Conservation (phyloP, 768 basidiomycete genomes). For the Cubamyces lactineus region DNA sequence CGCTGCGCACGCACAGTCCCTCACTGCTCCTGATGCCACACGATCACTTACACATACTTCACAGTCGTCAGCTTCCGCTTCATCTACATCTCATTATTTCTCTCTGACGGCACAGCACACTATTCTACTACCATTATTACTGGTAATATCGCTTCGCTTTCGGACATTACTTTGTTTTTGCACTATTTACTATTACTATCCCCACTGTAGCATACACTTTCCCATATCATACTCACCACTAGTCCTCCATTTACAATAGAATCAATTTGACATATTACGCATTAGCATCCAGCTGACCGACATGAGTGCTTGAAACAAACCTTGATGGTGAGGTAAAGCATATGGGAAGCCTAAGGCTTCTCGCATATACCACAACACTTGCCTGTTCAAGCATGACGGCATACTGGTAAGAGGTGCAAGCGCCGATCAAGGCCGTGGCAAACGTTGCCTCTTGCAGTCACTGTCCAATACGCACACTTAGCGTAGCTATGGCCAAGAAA, state of each 20-base stretch:
- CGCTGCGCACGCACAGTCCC: neutral
- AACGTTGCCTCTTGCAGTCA: neutral
- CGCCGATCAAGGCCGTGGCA: too few relatives aligned
- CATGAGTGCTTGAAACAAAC: too few relatives aligned
- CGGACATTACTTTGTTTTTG: neutral
- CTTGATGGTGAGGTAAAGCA: too few relatives aligned
- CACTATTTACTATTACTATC: neutral
- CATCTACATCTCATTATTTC: neutral
- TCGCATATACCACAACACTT: neutral
- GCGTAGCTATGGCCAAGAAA: constrained; percentile 26
- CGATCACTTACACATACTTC: neutral
- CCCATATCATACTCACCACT: neutral
- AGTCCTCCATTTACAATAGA: too few relatives aligned
- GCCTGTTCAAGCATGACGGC: neutral
- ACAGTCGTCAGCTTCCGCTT: neutral
- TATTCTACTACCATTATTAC: neutral
- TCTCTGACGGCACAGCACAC: too few relatives aligned
- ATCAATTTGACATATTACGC: too few relatives aligned
- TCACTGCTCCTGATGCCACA: neutral
- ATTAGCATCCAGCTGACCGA: too few relatives aligned
- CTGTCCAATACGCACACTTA: neutral
- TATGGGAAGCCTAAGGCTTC: too few relatives aligned
- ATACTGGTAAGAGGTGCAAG: neutral
- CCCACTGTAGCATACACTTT: constrained; percentile 4
- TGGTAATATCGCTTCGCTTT: neutral